Evolutionary conservation across 2,329 filamentous ascomycete genomes (phyloP).

Genomic region (Aspergillus vadensis): DNA sequence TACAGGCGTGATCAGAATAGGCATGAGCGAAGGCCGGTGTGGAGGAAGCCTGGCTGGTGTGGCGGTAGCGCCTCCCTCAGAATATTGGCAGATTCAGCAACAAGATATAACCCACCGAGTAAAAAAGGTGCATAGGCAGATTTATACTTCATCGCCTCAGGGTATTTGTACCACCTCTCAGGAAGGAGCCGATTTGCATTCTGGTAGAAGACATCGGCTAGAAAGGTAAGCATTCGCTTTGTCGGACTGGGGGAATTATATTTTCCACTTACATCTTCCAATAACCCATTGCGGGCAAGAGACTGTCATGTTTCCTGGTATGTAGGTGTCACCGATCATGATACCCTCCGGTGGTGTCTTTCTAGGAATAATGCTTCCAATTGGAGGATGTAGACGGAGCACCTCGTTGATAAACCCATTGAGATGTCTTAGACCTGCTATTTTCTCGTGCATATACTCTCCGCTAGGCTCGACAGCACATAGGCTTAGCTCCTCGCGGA

Average conservation of each 20-base stretch:
- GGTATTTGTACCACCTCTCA: slow-evolving; percentile 1
- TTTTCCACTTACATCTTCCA: neutral
- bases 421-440: neutral
- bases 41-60: too few relatives aligned
- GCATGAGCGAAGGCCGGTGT: too few relatives aligned
- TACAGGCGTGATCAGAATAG: too few relatives aligned
- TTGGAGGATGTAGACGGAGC: slow-evolving; percentile 5
- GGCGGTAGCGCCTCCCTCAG: too few relatives aligned
- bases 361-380: slow-evolving; percentile 1
- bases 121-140: slow-evolving; percentile 9
- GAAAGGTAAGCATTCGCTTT: neutral
- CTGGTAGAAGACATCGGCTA: neutral
- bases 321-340: neutral
- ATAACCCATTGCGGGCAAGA: slow-evolving; percentile 1
- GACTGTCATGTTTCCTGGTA: slow-evolving; percentile 4
- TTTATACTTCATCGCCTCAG: slow-evolving; percentile 1
- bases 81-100: too few relatives aligned
- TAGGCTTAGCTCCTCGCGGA: neutral
- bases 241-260: neutral
- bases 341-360: slow-evolving; percentile 6
- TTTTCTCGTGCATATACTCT: slow-evolving; percentile 2
- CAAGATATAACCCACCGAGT: neutral
- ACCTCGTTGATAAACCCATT: slow-evolving; percentile 9
- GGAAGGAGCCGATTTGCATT: neutral
- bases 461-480: neutral